Evolutionary conservation across 441 rosid species (phyloP).

Genomic region (Populus hybrid): DNA sequence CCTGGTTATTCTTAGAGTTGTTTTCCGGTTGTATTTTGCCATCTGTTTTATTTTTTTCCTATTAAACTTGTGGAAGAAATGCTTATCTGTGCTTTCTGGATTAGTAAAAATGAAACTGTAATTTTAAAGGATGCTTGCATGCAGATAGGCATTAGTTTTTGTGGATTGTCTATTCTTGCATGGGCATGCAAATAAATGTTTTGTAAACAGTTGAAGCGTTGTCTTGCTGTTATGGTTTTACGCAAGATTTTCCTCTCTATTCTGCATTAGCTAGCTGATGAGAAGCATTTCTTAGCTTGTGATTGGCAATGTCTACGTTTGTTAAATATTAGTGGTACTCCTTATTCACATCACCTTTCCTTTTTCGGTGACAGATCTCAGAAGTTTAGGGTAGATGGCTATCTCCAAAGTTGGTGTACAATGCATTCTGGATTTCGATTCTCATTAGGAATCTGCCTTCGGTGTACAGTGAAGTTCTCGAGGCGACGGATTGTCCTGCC

Average conservation of each 20-base stretch:
- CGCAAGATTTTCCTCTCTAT: neutral
- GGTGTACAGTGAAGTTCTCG: slow-evolving; percentile 31
- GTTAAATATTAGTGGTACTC: neutral
- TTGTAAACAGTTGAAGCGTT: neutral
- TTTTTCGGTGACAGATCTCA: slow-evolving; percentile 21
- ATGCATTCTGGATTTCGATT: slow-evolving; percentile 16
- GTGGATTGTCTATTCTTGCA: neutral
- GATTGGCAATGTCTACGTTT: neutral
- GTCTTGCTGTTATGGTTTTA: neutral
- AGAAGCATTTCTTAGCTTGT: neutral
- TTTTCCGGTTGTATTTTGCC: neutral
- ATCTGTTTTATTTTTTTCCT: neutral
- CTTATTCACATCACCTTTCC: neutral
- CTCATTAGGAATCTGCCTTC: slow-evolving; percentile 16
- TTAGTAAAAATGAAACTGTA: neutral
- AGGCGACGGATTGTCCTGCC: slow-evolving; percentile 13
- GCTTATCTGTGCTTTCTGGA: neutral
- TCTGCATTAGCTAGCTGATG: neutral
- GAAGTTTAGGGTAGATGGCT: slow-evolving; percentile 32
- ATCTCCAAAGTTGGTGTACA: slow-evolving; percentile 19
- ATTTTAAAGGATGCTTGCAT: neutral
- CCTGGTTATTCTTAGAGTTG: neutral
- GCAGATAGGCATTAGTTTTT: neutral
- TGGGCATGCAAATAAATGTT: neutral
- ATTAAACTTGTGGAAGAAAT: neutral